Evolutionary conservation across 1,284 basidiomycete species (phyloP), one percentile per base, ranked within the genome.

Genomic region (Ceratobasidium papillatum): DNA sequence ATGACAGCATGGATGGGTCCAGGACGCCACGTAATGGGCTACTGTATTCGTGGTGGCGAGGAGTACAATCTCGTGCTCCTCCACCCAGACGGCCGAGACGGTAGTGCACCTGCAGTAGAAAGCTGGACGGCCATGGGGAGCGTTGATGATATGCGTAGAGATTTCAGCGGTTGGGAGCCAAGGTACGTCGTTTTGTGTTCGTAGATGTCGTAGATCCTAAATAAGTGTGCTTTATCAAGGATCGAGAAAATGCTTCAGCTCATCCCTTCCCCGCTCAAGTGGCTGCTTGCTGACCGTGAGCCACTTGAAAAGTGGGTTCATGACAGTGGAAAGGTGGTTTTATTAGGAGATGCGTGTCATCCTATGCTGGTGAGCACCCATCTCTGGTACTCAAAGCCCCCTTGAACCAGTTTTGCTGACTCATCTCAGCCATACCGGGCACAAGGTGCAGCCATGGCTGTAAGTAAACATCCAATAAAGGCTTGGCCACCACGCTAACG

Each of bases 231-330:
- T 5, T n/a, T 34, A 11, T 27, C 27, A 61, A 77, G 77, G 34
- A 68, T 77, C 19, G 63, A 71, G 52, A 76, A 77, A 49, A 54
- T 77, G 43, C 54, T 77, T 17, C 45, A 73, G 45, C 72, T 77
- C 3, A 51, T 78, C 27, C 64, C 74, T 17, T 32, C 61, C 32
- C 75, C 74, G 12, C 52, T 68, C 17, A 62, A 68, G 36, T 65
- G 74, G 58, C 47, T 71, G 30, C 74, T 76, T 14, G 71, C 74
- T n/a, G 56, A 75, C 34, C 74, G 75, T 17, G 74, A 74, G 30
- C 74, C 76, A 12, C 64, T 74, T n/a, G 86, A 88, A 51, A 84
- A 87, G 27, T 91, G 90, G 90, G 85, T 87, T 0, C 86, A 89
- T 76, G 78, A 82, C 0, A 82, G 81, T 41, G 79, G 81, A 1